Conservation (phyloP, 495 filamentous ascomycete species). For the Aspergillus wentii region DNA sequence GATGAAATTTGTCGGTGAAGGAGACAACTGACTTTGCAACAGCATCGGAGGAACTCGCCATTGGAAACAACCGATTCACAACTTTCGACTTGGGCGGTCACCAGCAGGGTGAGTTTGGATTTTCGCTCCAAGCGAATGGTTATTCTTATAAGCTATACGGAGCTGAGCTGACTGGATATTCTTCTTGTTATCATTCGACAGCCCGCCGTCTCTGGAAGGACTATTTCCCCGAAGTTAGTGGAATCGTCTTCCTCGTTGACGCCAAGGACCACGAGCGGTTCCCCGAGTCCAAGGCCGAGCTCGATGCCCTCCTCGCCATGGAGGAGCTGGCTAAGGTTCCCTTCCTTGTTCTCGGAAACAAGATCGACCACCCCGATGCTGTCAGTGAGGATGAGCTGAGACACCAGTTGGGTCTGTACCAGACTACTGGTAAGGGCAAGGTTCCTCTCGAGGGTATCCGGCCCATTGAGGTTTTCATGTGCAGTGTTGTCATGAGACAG, state of each 20-base stretch:
- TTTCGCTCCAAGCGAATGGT: not conserved
- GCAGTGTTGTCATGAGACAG: conserved; percentile 96
- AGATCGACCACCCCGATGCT: conserved; percentile 96
- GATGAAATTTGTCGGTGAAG: not conserved
- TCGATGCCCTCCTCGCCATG: conserved; percentile 90
- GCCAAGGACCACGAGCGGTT: conserved; percentile 95
- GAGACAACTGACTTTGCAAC: conserved; percentile 7
- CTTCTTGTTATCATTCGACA: no score
- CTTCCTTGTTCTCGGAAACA: conserved; percentile 93
- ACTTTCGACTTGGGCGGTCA: conserved; percentile 97
- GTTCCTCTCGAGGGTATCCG: conserved; percentile 90
- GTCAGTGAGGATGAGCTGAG: conserved; percentile 92
- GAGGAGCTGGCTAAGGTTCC: conserved; percentile 91
- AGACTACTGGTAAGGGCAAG: conserved; percentile 98
- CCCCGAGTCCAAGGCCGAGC: conserved; percentile 89
- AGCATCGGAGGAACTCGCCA: conserved; percentile 94
- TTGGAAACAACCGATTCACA: conserved; percentile 94
- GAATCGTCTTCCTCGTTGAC: conserved; percentile 96
- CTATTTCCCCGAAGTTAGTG: conserved; percentile 97
- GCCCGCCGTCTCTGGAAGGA: conserved; percentile 97
- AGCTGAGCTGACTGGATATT: no score
- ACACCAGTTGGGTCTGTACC: conserved; percentile 83
- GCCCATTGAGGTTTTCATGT: conserved; percentile 98
- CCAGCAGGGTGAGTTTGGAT: conserved; percentile 70
- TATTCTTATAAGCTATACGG: not conserved